A percentile compares a stretch with the other conserved stretches of the same genome.
Evolutionary conservation across 805 yeast genomes (phyloP).

Genomic region (Kuraishia molischiana): DNA sequence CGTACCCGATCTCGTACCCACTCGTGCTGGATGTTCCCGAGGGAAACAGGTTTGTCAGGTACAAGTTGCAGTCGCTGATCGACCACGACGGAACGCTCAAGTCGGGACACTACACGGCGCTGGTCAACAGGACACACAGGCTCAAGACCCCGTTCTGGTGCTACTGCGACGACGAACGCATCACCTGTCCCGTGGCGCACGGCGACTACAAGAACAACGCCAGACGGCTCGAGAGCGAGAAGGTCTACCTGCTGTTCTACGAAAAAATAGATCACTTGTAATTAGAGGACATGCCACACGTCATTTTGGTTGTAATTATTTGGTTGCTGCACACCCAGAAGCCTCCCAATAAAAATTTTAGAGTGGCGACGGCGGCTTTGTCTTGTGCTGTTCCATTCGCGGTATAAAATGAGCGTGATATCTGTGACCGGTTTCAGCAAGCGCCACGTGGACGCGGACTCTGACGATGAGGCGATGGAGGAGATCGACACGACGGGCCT

Average conservation of each 20-base stretch:
- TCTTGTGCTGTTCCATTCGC: too few relatives aligned
- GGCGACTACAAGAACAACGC: constrained; percentile 31
- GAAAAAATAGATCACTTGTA: constrained; percentile 14
- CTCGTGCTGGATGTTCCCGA: constrained; percentile 33
- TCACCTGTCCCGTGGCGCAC: constrained; percentile 32
- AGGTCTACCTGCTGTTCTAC: constrained; percentile 65
- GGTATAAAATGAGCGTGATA: constrained; percentile 19
- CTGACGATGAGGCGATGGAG: constrained; percentile 11
- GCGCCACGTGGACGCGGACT: constrained; percentile 11
- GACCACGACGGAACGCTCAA: constrained; percentile 60
- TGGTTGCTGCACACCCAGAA: too few relatives aligned
- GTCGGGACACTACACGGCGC: constrained; percentile 71
- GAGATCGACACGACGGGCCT: constrained; percentile 11
- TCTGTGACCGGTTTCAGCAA: constrained; percentile 12
- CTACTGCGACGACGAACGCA: constrained; percentile 64
- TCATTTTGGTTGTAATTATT: too few relatives aligned
- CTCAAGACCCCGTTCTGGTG: constrained; percentile 52
- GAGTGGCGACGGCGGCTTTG: too few relatives aligned
- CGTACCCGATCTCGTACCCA: constrained; percentile 47
- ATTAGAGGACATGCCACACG: too few relatives aligned
- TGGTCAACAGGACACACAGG: constrained; percentile 38
- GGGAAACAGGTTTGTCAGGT: constrained; percentile 20
- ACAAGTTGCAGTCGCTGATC: constrained; percentile 51
- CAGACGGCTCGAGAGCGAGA: constrained; percentile 35
- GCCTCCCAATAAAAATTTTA: too few relatives aligned